phyloP scores from a whole-genome alignment of 192 early-diverging fungal species.

The Chytriomyces hyalinus region DNA sequence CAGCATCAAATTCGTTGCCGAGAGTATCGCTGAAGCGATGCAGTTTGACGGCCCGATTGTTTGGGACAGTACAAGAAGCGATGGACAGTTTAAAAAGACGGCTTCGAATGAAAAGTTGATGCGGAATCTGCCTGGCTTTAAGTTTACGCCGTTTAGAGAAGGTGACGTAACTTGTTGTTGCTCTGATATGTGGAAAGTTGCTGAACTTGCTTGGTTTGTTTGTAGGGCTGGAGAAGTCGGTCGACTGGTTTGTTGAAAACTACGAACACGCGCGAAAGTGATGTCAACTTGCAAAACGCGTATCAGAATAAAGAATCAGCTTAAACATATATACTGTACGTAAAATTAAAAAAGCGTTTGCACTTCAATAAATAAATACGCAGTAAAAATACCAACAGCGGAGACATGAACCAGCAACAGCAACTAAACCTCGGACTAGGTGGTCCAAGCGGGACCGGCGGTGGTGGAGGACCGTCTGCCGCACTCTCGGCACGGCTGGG shows the following conservation, averaged over 20 bases:
- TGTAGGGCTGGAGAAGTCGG: constrained; percentile 69
- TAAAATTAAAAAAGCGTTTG: neutral
- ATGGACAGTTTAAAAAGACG: constrained; percentile 87
- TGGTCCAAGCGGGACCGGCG: neutral
- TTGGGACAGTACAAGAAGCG: constrained; percentile 75
- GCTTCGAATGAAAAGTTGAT: constrained; percentile 79
- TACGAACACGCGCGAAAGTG: constrained; percentile 36
- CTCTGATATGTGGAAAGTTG: neutral
- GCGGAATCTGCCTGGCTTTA: constrained; percentile 72
- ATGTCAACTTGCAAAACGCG: neutral
- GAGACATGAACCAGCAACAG: constrained; percentile 13
- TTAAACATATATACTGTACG: no score
- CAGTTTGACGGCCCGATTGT: constrained; percentile 65
- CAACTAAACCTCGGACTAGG: neutral
- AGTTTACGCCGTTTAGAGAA: constrained; percentile 78
- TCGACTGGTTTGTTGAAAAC: constrained; percentile 76
- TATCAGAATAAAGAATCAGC: neutral
- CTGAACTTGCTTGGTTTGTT: neutral
- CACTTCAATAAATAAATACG: neutral
- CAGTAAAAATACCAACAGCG: neutral
- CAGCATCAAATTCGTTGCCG: constrained; percentile 77
- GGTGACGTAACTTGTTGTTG: constrained; percentile 46
- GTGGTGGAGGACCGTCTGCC: constrained; percentile 8
- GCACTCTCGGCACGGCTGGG: constrained; percentile 10
- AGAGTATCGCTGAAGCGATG: constrained; percentile 73